Percentiles rank a stretch among this genome's conserved stretches.
phyloP scores from a whole-genome alignment of 495 filamentous ascomycete species.

The Trichoderma virens region DNA sequence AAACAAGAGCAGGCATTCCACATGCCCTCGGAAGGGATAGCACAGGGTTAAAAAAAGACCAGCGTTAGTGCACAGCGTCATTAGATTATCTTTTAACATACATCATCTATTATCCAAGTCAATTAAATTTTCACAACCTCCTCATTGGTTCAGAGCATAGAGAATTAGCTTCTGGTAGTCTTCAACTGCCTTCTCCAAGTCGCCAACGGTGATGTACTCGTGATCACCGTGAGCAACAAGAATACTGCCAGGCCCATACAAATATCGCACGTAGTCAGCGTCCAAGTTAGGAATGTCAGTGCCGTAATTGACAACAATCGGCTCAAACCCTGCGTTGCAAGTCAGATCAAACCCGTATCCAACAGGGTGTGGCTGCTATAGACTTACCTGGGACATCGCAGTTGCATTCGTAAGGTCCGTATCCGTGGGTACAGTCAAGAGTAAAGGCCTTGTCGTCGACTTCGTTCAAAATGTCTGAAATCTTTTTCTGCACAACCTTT shows the following conservation, averaged over 20 bases:
- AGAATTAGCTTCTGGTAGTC: slow-evolving; percentile 65
- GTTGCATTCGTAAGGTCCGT: slow-evolving; percentile 69
- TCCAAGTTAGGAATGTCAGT: slow-evolving; percentile 79
- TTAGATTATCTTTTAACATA: background rate
- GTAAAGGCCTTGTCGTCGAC: slow-evolving; percentile 51
- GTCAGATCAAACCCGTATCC: background rate
- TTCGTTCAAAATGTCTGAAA: slow-evolving; percentile 51
- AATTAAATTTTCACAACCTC: background rate
- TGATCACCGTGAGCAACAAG: slow-evolving; percentile 82
- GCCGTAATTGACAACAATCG: slow-evolving; percentile 78
- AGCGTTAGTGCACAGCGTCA: background rate
- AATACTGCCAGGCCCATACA: slow-evolving; percentile 86
- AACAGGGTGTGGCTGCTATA: background rate
- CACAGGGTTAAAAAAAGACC: background rate
- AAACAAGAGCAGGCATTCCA: background rate
- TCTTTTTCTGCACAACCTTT: slow-evolving; percentile 42
- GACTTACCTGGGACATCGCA: slow-evolving; percentile 62
- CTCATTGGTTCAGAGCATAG: slow-evolving; percentile 40
- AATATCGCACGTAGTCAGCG: slow-evolving; percentile 67
- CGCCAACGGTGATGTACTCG: slow-evolving; percentile 63
- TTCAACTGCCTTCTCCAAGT: slow-evolving; percentile 60
- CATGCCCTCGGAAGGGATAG: background rate
- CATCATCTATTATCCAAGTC: background rate
- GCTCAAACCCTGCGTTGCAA: slow-evolving; percentile 54
- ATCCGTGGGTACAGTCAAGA: slow-evolving; percentile 50